Conservation (phyloP, 345 rosid species). For the Clarkia xantiana region DNA sequence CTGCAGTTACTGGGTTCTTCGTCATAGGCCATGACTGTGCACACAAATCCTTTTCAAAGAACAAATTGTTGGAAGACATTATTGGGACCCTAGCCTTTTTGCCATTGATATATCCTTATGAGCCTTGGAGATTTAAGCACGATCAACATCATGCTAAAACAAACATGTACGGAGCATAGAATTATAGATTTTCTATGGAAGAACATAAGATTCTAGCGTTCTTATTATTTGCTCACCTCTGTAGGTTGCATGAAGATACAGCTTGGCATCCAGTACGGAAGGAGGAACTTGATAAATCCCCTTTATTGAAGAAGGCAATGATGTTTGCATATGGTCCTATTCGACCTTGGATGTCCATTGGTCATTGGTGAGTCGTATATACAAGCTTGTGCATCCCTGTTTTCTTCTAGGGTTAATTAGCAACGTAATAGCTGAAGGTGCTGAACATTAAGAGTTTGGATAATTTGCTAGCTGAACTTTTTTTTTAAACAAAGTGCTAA, state of each 20-base stretch:
- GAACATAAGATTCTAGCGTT: background rate
- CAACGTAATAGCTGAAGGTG: too few relatives aligned
- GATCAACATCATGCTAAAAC: conserved; percentile 94
- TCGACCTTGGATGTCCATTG: conserved; percentile 93
- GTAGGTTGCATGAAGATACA: conserved; percentile 74
- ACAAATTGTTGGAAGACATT: conserved; percentile 79
- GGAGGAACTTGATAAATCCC: conserved; percentile 56
- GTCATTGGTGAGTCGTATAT: conserved; percentile 49
- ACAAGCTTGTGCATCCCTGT: background rate
- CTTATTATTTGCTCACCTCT: conserved; percentile 5
- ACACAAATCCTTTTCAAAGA: conserved; percentile 83
- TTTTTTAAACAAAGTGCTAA: too few relatives aligned
- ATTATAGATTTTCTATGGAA: too few relatives aligned
- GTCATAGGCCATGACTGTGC: conserved; percentile 99
- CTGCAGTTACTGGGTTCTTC: conserved; percentile 92
- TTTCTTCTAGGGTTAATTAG: too few relatives aligned
- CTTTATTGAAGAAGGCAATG: conserved; percentile 54
- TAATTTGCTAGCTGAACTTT: too few relatives aligned
- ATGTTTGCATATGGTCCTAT: conserved; percentile 79
- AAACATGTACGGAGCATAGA: conserved; percentile 43
- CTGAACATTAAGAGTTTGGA: too few relatives aligned
- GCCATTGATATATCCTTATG: conserved; percentile 83
- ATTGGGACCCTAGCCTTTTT: conserved; percentile 87
- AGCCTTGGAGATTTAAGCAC: conserved; percentile 96
- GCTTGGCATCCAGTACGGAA: conserved; percentile 86